phyloP scores from a whole-genome alignment of 495 filamentous ascomycete genomes.

The Chaetomium cochliodes region DNA sequence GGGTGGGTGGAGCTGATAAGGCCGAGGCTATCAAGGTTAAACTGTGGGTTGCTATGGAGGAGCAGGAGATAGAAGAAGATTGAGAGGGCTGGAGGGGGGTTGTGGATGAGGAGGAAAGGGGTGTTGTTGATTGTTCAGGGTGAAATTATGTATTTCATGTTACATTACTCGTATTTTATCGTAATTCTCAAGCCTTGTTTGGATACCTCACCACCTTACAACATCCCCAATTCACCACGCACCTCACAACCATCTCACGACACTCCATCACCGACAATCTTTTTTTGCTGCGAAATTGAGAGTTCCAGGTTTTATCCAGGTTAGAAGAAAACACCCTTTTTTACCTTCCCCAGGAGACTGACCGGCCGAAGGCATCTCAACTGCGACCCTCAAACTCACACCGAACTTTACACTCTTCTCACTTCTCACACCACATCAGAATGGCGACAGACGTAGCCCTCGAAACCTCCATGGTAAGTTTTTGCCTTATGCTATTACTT shows the following conservation, averaged over 20 bases:
- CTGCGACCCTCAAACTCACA: neutral
- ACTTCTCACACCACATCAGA: neutral
- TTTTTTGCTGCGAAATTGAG: neutral
- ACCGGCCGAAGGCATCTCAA: neutral
- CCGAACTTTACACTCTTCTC: neutral
- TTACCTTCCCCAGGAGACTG: neutral
- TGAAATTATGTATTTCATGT: neutral
- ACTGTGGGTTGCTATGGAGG: neutral
- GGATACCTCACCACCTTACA: neutral
- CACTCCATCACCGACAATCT: neutral
- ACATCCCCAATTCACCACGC: neutral
- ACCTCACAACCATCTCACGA: neutral
- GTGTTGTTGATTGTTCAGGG: neutral
- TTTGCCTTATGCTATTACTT: neutral
- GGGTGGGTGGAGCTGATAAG: too few relatives aligned
- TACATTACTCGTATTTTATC: neutral
- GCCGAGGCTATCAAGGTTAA: too few relatives aligned
- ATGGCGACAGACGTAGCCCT: slow-evolving; percentile 28
- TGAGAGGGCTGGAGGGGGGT: neutral
- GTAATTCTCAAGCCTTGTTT: neutral
- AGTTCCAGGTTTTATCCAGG: neutral
- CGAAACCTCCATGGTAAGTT: slow-evolving; percentile 28
- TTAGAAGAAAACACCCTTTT: neutral
- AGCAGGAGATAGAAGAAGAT: neutral
- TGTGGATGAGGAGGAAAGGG: too few relatives aligned